Base-by-base conservation (phyloP, 257 asterid species). In the Solanum virginianum region DNA sequence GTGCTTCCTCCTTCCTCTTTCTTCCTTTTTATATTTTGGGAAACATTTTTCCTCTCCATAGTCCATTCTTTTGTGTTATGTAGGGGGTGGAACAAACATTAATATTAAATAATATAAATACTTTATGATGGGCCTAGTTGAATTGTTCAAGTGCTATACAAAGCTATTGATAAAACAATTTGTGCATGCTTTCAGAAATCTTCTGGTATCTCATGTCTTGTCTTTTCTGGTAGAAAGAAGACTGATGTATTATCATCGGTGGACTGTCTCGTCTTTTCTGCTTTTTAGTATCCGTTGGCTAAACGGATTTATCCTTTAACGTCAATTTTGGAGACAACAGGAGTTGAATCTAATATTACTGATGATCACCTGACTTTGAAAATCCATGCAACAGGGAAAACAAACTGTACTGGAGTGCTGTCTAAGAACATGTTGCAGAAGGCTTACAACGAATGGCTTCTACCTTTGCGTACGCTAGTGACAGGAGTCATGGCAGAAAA, bases 361-460 rank as follows among this genome's bases (percentile, higher is more conserved):
- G 62, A 24, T 49, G 62, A 51, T 49, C 41, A 14, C 51, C 62
- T 24, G 62, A 75, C 82, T 75, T 75, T 36, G 45, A 75, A 7
- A 75, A 49, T 22, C 17, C 49, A 86, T 90, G 93, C 43, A 83
- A 84, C 97, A 93, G 99, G 96, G 51, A 92, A 92, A 59, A 88
- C 94, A 20, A 96, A 95, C 90, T 75, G 77, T 36, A 95, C 92
- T 2, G 95, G 93, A 54, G 88, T 95, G 84, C 81, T 95, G 63
- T 86, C 89, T 5, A 88, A 86, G 90, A 93, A 93, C 68, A 91
- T 72, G 24, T 80, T 97, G 88, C 85, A 59, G 88, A 90, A 80
- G 86, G 95, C 89, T 24, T 91, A 91, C 89, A 83, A 85, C 6
- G 94, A 92, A 81, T 97, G 98, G 98, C 89, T 96, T 87, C 97